Evolutionary conservation across 1,139 yeast species (phyloP).

Genomic region (Kluyveromyces sp.): DNA sequence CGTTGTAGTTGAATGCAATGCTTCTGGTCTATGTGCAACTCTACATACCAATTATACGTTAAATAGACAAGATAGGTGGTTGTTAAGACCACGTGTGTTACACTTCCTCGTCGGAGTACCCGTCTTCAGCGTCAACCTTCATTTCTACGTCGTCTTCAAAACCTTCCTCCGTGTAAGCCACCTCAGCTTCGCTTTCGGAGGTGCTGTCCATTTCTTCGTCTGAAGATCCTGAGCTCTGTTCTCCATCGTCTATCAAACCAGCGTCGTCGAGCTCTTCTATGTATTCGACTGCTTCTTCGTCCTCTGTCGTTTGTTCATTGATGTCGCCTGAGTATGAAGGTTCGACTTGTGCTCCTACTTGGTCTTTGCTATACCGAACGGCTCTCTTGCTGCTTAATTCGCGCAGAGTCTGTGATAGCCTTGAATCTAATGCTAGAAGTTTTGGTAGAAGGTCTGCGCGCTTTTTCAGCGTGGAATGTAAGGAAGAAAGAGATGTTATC

Average conservation of each 20-base stretch:
- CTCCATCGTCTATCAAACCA: conserved; percentile 35
- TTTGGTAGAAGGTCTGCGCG: conserved; percentile 74
- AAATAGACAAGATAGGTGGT: too few species aligned
- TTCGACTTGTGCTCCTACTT: conserved; percentile 22
- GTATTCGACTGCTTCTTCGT: conserved; percentile 38
- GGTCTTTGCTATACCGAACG: conserved; percentile 37
- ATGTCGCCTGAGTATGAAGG: conserved; percentile 20
- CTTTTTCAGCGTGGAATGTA: conserved; percentile 69
- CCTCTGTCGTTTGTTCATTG: background rate
- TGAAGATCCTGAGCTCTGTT: conserved; percentile 29
- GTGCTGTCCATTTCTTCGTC: conserved; percentile 19
- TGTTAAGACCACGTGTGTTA: conserved; percentile 8
- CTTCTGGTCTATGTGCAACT: too few species aligned
- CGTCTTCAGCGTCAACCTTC: conserved; percentile 21
- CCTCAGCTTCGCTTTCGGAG: conserved; percentile 9
- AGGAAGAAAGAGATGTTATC: conserved; percentile 58
- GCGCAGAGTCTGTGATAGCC: conserved; percentile 63
- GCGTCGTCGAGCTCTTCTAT: conserved; percentile 38
- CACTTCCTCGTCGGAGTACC: conserved; percentile 32
- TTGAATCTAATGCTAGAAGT: conserved; percentile 75
- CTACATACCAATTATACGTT: background rate
- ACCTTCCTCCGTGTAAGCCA: conserved; percentile 12
- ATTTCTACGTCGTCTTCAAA: conserved; percentile 15
- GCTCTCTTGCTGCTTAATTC: conserved; percentile 60
- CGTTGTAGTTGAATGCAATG: too few species aligned